Evolutionary conservation across 2,329 filamentous ascomycete species (phyloP).

Genomic region (Alternaria atra): DNA sequence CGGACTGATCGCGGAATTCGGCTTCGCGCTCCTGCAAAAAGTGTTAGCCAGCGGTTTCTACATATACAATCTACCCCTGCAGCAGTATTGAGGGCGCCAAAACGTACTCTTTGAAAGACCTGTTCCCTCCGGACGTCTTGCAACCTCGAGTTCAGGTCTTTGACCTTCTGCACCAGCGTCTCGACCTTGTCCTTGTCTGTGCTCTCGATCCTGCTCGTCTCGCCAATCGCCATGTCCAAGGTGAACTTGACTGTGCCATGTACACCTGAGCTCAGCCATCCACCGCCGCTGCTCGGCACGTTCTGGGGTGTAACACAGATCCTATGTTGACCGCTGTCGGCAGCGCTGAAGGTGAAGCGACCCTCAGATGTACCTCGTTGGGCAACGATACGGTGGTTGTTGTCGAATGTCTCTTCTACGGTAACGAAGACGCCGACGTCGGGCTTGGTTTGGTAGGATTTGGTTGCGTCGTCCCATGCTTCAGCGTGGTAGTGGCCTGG

Average conservation of each 20-base stretch:
- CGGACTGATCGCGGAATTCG: slow-evolving; percentile 97
- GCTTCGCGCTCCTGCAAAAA: slow-evolving; percentile 84
- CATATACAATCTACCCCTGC: too few relatives aligned
- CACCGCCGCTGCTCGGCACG: slow-evolving; percentile 69
- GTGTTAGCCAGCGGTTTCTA: slow-evolving; percentile 19
- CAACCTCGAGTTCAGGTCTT: slow-evolving; percentile 86
- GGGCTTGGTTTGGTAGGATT: slow-evolving; percentile 75
- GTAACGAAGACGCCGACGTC: slow-evolving; percentile 87
- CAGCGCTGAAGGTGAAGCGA: slow-evolving; percentile 94
- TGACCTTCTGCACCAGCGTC: slow-evolving; percentile 86
- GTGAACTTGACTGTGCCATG: slow-evolving; percentile 83
- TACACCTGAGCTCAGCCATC: slow-evolving; percentile 74
- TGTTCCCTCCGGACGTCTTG: slow-evolving; percentile 93
- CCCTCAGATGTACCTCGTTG: slow-evolving; percentile 79
- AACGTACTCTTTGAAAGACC: slow-evolving; percentile 85
- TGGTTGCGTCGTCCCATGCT: slow-evolving; percentile 77
- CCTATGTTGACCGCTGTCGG: slow-evolving; percentile 93
- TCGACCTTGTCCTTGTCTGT: slow-evolving; percentile 92
- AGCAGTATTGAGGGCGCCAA: too few relatives aligned
- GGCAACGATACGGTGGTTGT: slow-evolving; percentile 93
- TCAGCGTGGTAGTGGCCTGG: slow-evolving; percentile 84
- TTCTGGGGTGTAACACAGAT: slow-evolving; percentile 92
- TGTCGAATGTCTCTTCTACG: slow-evolving; percentile 97
- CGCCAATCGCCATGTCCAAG: slow-evolving; percentile 91
- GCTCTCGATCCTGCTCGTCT: slow-evolving; percentile 92